Evolutionary conservation across 371 early-diverging fungal species (phyloP), one percentile per base, ranked within the genome.

Genomic region (Smittium culicis): DNA sequence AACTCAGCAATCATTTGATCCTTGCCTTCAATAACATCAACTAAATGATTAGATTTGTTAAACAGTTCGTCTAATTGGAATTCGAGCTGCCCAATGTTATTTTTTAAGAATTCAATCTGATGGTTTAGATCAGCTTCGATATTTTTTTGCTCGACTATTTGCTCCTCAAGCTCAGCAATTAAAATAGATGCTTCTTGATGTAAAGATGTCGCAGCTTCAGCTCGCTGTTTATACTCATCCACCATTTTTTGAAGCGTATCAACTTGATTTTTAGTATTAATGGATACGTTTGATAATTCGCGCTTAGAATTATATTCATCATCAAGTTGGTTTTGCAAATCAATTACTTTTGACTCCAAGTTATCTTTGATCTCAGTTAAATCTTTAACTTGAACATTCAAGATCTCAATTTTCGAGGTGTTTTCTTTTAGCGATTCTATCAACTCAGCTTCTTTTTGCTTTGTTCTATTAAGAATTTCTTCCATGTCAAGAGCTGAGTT

Each of bases 401-500:
- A 74, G 35, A 84, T 82, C 54, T 88, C 88, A 27, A 89, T 66
- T 28, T 84, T 83, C 0, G 70, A 72, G 5, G 80, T 77, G 58
- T 86, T 77, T 58, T 85, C 83, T 1, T 79, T 78, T 17, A 90
- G 73, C n/a, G 81, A 79, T 35, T 91, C 90, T 45, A 81, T 82
- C 32, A 91, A 73, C 32, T 77, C 82, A 0, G 82, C 75, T 66
- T 86, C 86, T 24, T 87, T 78, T 61, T 83, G 78, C 69, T 90
- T 89, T 1, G 87, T 85, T 34, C 90, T 82, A 45, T 81, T 74
- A 57, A 93, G 76, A 33, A 91, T 87, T 73, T 87, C 91, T 56
- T 88, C 87, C 70, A 90, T 88, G 68, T 90, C 88, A 61, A 85
- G 78, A 1, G 88, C 85, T 0, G 87, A 80, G 62, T 81, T 82